These are phyloP conservation scores for Alternaria arborescens DNA, from an alignment of 2,329 filamentous ascomycete species.

Conservation along the genomic window DNA sequence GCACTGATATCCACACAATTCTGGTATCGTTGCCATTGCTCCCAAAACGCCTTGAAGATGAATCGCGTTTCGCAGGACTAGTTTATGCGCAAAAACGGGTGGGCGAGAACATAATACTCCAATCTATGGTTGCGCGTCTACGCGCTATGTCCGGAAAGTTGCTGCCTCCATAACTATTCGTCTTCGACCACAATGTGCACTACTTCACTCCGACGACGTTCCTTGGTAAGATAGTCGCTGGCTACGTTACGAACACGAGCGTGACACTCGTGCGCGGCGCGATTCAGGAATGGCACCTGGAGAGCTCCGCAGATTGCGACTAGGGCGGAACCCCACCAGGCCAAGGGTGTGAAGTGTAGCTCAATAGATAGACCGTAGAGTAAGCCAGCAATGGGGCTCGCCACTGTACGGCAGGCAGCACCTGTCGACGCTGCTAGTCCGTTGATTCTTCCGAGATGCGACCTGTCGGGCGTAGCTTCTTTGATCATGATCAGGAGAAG, in stretches of 20 bases:
- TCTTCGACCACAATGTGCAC: conserved; percentile 41
- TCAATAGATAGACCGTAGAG: conserved; percentile 70
- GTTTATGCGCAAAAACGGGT: conserved; percentile 1
- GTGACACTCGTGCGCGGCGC: conserved; percentile 53
- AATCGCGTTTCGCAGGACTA: neutral
- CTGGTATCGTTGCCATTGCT: conserved; percentile 9
- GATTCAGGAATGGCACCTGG: conserved; percentile 65
- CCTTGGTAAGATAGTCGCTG: conserved; percentile 31
- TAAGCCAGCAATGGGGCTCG: conserved; percentile 72
- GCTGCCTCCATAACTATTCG: conserved; percentile 10
- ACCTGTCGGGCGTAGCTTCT: conserved; percentile 70
- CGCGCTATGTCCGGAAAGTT: neutral
- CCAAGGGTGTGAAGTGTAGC: conserved; percentile 66
- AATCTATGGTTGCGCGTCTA: neutral
- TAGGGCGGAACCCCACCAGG: conserved; percentile 68
- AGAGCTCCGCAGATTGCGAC: conserved; percentile 65
- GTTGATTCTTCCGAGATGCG: conserved; percentile 74
- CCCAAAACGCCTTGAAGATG: conserved; percentile 10
- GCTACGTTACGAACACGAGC: conserved; percentile 37
- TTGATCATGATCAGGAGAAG: conserved; percentile 76
- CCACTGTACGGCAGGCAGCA: conserved; percentile 74
- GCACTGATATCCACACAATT: neutral
- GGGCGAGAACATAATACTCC: neutral
- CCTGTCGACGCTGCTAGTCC: conserved; percentile 75
- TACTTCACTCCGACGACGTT: conserved; percentile 26